Percentiles rank a stretch among this genome's conserved stretches.
Conservation (phyloP, 1,284 basidiomycete genomes). For the Exobasidium rhododendri region DNA sequence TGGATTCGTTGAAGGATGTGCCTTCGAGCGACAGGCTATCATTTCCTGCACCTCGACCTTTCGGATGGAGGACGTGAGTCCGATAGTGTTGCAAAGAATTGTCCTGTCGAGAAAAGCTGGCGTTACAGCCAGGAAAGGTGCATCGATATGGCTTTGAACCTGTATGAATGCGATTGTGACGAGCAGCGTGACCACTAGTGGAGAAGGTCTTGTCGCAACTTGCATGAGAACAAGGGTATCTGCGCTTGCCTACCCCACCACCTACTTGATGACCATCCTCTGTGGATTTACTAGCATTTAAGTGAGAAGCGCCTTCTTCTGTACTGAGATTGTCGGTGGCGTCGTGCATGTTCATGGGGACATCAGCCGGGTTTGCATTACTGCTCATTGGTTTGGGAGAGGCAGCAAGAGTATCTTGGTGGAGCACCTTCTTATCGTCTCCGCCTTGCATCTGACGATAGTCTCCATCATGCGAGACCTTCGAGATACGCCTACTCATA, state of each 20-base stretch:
- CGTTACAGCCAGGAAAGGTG: slow-evolving; percentile 52
- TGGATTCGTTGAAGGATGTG: background rate
- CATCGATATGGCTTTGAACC: slow-evolving; percentile 27
- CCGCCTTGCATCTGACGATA: too few relatives aligned
- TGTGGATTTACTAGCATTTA: background rate
- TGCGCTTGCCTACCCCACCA: slow-evolving; percentile 50
- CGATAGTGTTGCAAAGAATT: slow-evolving; percentile 54
- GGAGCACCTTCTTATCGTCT: background rate
- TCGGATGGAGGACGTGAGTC: slow-evolving; percentile 49
- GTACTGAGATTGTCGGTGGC: background rate
- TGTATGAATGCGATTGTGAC: slow-evolving; percentile 74
- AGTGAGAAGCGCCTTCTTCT: background rate
- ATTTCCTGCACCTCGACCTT: slow-evolving; percentile 34
- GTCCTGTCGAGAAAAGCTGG: slow-evolving; percentile 53
- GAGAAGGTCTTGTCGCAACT: slow-evolving; percentile 72
- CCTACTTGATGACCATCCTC: background rate
- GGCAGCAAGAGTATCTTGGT: background rate
- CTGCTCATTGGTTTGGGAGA: slow-evolving; percentile 9
- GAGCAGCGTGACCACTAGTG: slow-evolving; percentile 75
- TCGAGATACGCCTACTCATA: too few relatives aligned
- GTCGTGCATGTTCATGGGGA: slow-evolving; percentile 8
- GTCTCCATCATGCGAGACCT: too few relatives aligned
- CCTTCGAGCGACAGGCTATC: slow-evolving; percentile 19
- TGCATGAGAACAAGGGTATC: slow-evolving; percentile 61
- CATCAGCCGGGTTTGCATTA: background rate